Conservation (phyloP, 805 yeast genomes). For the Candida maltosa region DNA sequence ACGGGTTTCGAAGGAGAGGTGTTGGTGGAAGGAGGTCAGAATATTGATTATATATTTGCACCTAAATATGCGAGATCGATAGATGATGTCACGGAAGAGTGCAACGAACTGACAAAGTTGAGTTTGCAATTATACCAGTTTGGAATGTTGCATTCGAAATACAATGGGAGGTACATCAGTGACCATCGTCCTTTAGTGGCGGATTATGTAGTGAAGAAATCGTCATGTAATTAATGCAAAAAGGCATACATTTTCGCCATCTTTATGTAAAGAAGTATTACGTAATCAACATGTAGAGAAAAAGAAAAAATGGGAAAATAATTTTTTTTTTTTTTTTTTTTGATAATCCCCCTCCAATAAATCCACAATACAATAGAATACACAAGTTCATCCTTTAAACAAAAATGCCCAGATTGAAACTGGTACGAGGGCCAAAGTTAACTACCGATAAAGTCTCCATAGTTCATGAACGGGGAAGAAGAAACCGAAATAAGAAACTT, state of each 20-base stretch:
- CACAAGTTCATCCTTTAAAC: too few relatives aligned
- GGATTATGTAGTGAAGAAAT: constrained; percentile 17
- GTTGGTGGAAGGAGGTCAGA: constrained; percentile 21
- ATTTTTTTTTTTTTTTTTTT: too few relatives aligned
- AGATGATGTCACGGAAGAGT: constrained; percentile 7
- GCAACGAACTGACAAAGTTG: too few relatives aligned
- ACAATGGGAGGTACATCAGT: constrained; percentile 28
- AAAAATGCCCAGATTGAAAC: background rate
- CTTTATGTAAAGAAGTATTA: too few relatives aligned
- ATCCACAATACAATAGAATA: too few relatives aligned
- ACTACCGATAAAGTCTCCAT: constrained; percentile 6
- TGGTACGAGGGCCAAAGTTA: constrained; percentile 10
- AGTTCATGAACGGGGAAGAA: background rate
- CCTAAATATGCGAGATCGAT: constrained; percentile 18
- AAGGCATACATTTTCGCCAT: too few relatives aligned
- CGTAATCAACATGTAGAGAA: too few relatives aligned
- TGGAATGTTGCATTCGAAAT: constrained; percentile 32
- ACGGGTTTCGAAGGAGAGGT: constrained; percentile 32
- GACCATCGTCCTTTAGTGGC: constrained; percentile 36
- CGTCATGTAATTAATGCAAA: too few relatives aligned
- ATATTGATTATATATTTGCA: constrained; percentile 31
- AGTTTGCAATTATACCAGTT: constrained; percentile 20
- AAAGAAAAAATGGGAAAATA: too few relatives aligned
- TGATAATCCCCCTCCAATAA: too few relatives aligned
- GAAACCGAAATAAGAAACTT: background rate